A percentile compares a stretch with the other conserved stretches of the same genome.
Conservation (phyloP, 441 rosid species). For the Isatis lusitanica region DNA sequence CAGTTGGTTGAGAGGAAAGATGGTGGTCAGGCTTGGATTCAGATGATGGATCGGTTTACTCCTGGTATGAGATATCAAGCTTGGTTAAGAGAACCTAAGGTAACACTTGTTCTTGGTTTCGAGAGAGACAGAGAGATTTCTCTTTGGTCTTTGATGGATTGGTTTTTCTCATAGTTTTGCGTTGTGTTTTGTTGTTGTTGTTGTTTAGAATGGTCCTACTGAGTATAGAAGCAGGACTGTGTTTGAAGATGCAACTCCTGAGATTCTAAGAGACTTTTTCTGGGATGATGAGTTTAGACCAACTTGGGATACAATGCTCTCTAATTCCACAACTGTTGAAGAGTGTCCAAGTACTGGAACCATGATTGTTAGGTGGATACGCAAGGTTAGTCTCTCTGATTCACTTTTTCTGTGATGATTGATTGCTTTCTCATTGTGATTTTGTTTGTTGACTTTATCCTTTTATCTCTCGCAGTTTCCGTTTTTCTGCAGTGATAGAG, state of each 20-base stretch:
- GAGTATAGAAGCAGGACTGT: conserved; percentile 65
- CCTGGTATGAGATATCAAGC: conserved; percentile 71
- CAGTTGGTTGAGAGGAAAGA: conserved; percentile 66
- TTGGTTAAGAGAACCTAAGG: conserved; percentile 76
- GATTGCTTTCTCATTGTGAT: not conserved
- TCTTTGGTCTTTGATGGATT: conserved; percentile 1
- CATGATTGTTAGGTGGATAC: conserved; percentile 78
- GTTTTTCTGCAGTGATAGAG: conserved; percentile 80
- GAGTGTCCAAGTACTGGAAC: conserved; percentile 68
- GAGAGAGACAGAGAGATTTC: not conserved
- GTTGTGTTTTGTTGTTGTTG: not conserved
- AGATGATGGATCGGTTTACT: conserved; percentile 73
- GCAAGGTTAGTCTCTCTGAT: conserved; percentile 49
- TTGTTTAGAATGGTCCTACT: conserved; percentile 64
- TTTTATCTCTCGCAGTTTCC: conserved; percentile 59
- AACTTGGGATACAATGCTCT: conserved; percentile 91
- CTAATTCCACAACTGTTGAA: conserved; percentile 44
- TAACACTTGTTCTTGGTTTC: conserved; percentile 23
- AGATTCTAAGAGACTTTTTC: conserved; percentile 71
- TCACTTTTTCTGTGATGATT: not conserved
- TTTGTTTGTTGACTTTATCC: conserved; percentile 2
- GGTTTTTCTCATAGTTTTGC: not conserved
- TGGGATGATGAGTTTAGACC: conserved; percentile 84
- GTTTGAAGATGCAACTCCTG: conserved; percentile 67
- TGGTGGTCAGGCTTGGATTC: conserved; percentile 70